A percentile compares a stretch with the other conserved stretches of the same genome.
phyloP scores from a whole-genome alignment of 768 basidiomycete genomes.

The Auricularia auricula-judae region DNA sequence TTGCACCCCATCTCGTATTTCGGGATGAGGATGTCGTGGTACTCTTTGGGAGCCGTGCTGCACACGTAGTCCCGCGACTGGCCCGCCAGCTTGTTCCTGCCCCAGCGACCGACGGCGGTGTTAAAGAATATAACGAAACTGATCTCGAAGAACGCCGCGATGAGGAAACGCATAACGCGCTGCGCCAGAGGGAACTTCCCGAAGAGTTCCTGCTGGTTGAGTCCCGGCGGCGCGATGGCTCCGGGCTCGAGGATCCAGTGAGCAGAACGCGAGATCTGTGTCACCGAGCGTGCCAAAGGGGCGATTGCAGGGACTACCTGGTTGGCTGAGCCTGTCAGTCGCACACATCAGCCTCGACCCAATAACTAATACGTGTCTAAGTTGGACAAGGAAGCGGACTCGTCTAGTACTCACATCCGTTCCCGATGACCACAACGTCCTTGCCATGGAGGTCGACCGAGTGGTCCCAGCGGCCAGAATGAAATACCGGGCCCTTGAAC shows the following conservation, averaged over 20 bases:
- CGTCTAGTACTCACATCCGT: conserved; percentile 11
- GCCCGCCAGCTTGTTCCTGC: background rate
- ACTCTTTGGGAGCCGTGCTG: conserved; percentile 11
- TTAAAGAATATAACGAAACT: background rate
- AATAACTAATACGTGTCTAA: no score
- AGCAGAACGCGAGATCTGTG: conserved; percentile 11
- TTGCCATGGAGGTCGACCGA: conserved; percentile 11
- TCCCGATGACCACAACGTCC: conserved; percentile 15
- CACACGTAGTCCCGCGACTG: conserved; percentile 3
- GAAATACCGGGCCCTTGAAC: conserved; percentile 13
- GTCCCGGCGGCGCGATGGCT: background rate
- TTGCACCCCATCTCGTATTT: conserved; percentile 14
- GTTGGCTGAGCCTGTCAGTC: conserved; percentile 6
- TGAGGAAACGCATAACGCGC: background rate
- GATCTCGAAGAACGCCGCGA: background rate
- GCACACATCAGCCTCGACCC: no score
- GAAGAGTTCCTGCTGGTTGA: conserved; percentile 1
- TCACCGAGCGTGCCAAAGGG: conserved; percentile 7
- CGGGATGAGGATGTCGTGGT: conserved; percentile 11
- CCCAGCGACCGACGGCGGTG: background rate
- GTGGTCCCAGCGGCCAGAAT: conserved; percentile 12
- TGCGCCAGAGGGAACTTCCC: conserved; percentile 8
- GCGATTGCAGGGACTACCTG: conserved; percentile 13
- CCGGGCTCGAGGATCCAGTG: conserved; percentile 10
- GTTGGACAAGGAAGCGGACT: no score